Evolutionary conservation across 192 early-diverging fungal genomes (phyloP).

Genomic region (Dimargaris xerosporica): DNA sequence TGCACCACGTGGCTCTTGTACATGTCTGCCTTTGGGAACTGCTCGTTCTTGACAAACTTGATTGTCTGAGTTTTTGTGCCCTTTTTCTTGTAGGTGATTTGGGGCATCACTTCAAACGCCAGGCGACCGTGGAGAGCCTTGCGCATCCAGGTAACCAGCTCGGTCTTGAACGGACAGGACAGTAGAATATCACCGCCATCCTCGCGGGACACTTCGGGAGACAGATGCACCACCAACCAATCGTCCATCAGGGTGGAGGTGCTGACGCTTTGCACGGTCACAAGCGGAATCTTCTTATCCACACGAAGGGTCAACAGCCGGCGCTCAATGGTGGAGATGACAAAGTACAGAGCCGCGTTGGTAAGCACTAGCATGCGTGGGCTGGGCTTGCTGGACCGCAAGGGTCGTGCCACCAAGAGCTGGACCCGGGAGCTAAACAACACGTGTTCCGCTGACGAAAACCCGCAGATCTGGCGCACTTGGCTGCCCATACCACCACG

Average conservation of each 20-base stretch:
- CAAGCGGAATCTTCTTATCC: constrained; percentile 38
- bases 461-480: constrained; percentile 21
- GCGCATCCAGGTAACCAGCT: constrained; percentile 44
- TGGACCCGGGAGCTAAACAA: constrained; percentile 46
- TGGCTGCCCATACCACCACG: constrained; percentile 17
- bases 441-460: constrained; percentile 27
- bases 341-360: constrained; percentile 35
- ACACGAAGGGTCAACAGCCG: constrained; percentile 32
- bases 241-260: constrained; percentile 57
- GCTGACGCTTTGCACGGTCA: constrained; percentile 37
- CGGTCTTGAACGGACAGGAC: constrained; percentile 55
- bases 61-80: constrained; percentile 47
- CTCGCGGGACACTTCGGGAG: constrained; percentile 22
- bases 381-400: constrained; percentile 58
- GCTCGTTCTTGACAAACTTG: constrained; percentile 63
- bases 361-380: constrained; percentile 59
- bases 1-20: constrained; percentile 59
- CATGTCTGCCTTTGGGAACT: constrained; percentile 26
- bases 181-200: constrained; percentile 41
- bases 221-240: constrained; percentile 48
- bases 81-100: constrained; percentile 57
- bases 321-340: constrained; percentile 35
- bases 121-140: constrained; percentile 39
- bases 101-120: constrained; percentile 35
- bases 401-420: constrained; percentile 45